Base-by-base conservation (phyloP, 805 yeast genomes). In the Pichia kluyveri region DNA sequence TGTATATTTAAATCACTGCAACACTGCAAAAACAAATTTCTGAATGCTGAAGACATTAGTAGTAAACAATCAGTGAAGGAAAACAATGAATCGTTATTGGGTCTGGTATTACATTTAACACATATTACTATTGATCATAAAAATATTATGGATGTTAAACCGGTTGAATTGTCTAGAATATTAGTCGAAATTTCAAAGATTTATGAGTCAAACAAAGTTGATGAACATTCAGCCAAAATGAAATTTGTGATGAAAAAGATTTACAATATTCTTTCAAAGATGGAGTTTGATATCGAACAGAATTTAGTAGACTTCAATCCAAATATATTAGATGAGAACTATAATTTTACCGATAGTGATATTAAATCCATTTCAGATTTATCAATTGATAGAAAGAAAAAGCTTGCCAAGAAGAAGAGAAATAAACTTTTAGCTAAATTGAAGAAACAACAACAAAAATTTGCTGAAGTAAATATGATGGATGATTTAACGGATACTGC, bases 371-470 rank as follows among this genome's bases (percentile, higher is more conserved):
- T 40, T 1, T 66, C 62, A 38, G 70, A 67, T 12, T 43, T 54
- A 10, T 83, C 76, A 32, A 62, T 69, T 30, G 83, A 78, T 37
- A 71, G 71, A 49, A 87, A 83, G 68, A 86, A 83, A 62, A 69
- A 76, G 39, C 54, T 76, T 8, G 96, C 96, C 0, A 78, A 78
- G 55, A 81, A 75, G 50, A 78, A 90, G 54, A 83, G 80, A 55
- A 76, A 75, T 1, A 83, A 80, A 55, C 72, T 90, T 32, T 63
- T 91, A 74, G 91, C 84, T 1, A 86, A 83, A 50, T 77, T 91
- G 60, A 85, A 83, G 54, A 78, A 76, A 53, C 95, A 88, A 56
- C 98, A 91, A 60, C 71, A 77, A 38, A 75, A 72, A 67, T 93
- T 91, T 66, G 77, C 84, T 30, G 78, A 77, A 48, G 73, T 76